phyloP scores from a whole-genome alignment of 768 basidiomycete species.

The Amanita inopinata region DNA sequence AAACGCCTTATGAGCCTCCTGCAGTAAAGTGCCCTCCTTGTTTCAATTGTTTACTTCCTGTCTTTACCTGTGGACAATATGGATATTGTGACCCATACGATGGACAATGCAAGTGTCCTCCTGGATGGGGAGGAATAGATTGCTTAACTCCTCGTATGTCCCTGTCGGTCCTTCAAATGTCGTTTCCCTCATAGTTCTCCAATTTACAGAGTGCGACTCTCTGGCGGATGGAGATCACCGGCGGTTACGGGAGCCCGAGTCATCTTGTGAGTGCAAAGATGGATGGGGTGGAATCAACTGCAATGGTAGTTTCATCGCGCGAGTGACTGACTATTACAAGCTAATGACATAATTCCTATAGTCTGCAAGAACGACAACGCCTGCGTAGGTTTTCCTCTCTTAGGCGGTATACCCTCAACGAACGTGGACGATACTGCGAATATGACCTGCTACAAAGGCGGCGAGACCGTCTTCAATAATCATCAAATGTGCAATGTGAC shows the following conservation, averaged over 20 bases:
- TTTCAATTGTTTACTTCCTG: slow-evolving; percentile 93
- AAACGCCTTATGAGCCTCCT: background rate
- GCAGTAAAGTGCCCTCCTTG: slow-evolving; percentile 77
- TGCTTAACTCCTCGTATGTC: slow-evolving; percentile 84
- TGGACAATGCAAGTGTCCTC: slow-evolving; percentile 93
- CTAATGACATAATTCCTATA: slow-evolving; percentile 20
- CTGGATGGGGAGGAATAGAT: slow-evolving; percentile 97
- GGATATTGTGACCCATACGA: slow-evolving; percentile 86
- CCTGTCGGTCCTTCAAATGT: background rate
- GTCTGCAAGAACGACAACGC: slow-evolving; percentile 81
- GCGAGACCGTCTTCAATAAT: slow-evolving; percentile 88
- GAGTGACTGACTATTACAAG: background rate
- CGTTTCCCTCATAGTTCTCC: slow-evolving; percentile 8
- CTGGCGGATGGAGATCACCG: slow-evolving; percentile 84
- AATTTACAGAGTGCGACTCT: slow-evolving; percentile 76
- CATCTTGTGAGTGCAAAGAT: slow-evolving; percentile 81
- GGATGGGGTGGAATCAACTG: slow-evolving; percentile 97
- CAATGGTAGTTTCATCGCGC: slow-evolving; percentile 51
- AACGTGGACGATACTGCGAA: slow-evolving; percentile 27
- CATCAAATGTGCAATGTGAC: slow-evolving; percentile 99
- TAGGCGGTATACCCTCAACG: slow-evolving; percentile 26
- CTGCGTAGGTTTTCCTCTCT: slow-evolving; percentile 72
- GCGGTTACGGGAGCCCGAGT: slow-evolving; percentile 64
- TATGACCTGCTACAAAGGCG: slow-evolving; percentile 43
- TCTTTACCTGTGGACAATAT: slow-evolving; percentile 87